A percentile compares a stretch with the other conserved stretches of the same genome.
These are phyloP conservation scores for Nasturtium officinale DNA, from an alignment of 345 rosid species.

Conservation along the genomic window DNA sequence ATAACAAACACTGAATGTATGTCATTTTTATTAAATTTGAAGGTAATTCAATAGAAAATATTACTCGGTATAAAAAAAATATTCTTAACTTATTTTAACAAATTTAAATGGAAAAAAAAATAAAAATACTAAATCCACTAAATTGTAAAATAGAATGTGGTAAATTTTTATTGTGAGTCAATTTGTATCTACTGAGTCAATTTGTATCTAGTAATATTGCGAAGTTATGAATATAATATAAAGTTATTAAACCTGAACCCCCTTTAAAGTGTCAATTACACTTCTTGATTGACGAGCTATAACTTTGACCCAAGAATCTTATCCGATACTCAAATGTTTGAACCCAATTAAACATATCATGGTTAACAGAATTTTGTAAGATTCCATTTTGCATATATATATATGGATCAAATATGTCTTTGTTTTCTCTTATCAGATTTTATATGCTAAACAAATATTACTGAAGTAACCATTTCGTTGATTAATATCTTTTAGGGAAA, in stretches of 20 bases:
- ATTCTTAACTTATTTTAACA: neutral
- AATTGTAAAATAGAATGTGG: too few relatives aligned
- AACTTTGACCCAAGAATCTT: conserved; percentile 16
- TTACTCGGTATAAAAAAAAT: neutral
- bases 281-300: conserved; percentile 27
- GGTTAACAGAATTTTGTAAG: neutral
- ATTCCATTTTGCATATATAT: neutral
- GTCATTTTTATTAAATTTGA: neutral
- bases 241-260: neutral
- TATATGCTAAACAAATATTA: neutral
- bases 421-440: neutral
- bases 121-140: neutral
- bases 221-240: neutral
- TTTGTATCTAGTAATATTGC: neutral
- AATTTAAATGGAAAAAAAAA: neutral
- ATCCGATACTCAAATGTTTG: neutral
- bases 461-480: neutral
- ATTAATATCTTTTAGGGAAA: neutral
- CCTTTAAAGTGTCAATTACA: neutral
- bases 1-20: neutral
- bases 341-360: neutral
- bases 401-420: neutral
- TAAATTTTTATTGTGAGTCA: neutral
- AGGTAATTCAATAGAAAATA: neutral
- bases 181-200: neutral